Evolutionary conservation across 257 asterid genomes (phyloP).

Genomic region (Fraxinus quadrangulata): DNA sequence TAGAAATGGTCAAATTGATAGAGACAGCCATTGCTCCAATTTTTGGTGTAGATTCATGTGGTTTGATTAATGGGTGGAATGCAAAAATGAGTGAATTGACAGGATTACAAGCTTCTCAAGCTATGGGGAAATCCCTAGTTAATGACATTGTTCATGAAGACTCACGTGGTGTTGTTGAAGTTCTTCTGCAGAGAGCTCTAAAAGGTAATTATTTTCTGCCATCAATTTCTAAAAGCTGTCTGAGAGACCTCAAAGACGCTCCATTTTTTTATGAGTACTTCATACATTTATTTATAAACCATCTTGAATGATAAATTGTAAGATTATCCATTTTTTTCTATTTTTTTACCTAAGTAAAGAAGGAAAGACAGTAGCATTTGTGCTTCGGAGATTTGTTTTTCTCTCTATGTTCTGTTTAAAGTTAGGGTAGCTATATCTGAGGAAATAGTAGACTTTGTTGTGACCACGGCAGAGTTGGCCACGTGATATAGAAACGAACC

Average conservation of each 20-base stretch:
- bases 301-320: neutral
- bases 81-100: slow-evolving; percentile 63
- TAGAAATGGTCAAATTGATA: slow-evolving; percentile 65
- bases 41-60: slow-evolving; percentile 54
- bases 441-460: too few relatives aligned
- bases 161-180: slow-evolving; percentile 42
- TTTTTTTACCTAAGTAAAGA: neutral
- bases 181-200: slow-evolving; percentile 48
- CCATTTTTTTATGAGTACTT: neutral
- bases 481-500: neutral
- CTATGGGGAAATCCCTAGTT: slow-evolving; percentile 55
- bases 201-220: slow-evolving; percentile 43
- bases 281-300: neutral
- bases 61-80: slow-evolving; percentile 64
- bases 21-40: slow-evolving; percentile 67
- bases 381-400: neutral
- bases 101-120: slow-evolving; percentile 48
- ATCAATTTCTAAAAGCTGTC: slow-evolving; percentile 4
- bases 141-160: slow-evolving; percentile 50
- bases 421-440: neutral
- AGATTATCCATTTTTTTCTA: neutral
- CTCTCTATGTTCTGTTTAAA: neutral
- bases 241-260: neutral
- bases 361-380: neutral
- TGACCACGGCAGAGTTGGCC: too few relatives aligned